Evolutionary conservation across 1,284 basidiomycete species (phyloP).

Genomic region (Cryptococcus deneoformans): DNA sequence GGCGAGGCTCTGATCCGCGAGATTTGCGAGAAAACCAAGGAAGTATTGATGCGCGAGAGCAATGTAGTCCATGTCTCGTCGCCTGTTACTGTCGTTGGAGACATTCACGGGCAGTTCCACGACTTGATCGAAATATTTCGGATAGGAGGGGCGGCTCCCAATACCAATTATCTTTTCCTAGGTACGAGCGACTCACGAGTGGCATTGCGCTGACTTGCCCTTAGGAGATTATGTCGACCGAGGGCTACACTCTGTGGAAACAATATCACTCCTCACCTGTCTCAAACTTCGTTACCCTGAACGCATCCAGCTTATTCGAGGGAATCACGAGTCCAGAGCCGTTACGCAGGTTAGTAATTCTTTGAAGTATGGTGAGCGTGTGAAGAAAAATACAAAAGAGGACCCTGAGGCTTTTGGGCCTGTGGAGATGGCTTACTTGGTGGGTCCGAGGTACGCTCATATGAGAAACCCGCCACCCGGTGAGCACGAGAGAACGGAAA

Average conservation of each 20-base stretch:
- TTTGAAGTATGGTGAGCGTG: slow-evolving; percentile 6
- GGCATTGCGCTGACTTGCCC: neutral
- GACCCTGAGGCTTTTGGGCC: slow-evolving; percentile 36
- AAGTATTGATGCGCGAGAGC: slow-evolving; percentile 97
- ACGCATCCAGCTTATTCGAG: slow-evolving; percentile 93
- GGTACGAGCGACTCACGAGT: slow-evolving; percentile 55
- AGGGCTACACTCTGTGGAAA: slow-evolving; percentile 96
- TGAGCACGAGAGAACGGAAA: slow-evolving; percentile 45
- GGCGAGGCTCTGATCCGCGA: slow-evolving; percentile 89
- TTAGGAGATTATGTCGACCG: slow-evolving; percentile 97
- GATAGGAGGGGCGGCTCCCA: slow-evolving; percentile 93
- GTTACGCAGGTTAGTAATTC: slow-evolving; percentile 79
- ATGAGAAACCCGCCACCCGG: slow-evolving; percentile 23
- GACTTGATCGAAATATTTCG: slow-evolving; percentile 99
- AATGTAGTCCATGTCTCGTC: slow-evolving; percentile 98
- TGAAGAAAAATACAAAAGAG: slow-evolving; percentile 45
- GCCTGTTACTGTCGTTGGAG: slow-evolving; percentile 98
- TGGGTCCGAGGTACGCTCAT: slow-evolving; percentile 27
- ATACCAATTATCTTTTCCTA: slow-evolving; percentile 97
- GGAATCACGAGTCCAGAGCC: slow-evolving; percentile 97
- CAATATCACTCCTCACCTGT: slow-evolving; percentile 94
- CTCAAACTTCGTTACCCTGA: slow-evolving; percentile 97
- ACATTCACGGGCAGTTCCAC: slow-evolving; percentile 99
- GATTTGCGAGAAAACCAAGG: slow-evolving; percentile 98
- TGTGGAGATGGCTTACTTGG: slow-evolving; percentile 22